phyloP scores from a whole-genome alignment of 768 basidiomycete species.

The Macrolepiota dolichaula region DNA sequence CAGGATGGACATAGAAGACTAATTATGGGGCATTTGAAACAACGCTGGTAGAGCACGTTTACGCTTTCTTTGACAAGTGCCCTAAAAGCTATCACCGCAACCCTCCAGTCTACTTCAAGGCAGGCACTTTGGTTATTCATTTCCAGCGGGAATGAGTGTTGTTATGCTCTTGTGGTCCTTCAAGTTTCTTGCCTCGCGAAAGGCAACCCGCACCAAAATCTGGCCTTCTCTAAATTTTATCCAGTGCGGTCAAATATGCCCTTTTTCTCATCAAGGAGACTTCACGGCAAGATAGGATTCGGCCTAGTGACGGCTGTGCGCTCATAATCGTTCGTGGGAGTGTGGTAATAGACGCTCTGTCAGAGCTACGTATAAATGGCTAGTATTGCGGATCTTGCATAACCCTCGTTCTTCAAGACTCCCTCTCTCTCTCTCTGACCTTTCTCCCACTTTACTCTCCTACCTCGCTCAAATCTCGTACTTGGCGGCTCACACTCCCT shows the following conservation, averaged over 20 bases:
- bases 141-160: neutral
- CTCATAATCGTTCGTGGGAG: neutral
- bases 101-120: neutral
- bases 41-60: too few species aligned
- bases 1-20: too few species aligned
- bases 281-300: neutral
- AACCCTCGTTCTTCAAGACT: neutral
- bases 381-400: neutral
- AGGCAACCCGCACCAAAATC: neutral
- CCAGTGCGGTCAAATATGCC: neutral
- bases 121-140: neutral
- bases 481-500: neutral
- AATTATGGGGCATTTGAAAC: too few species aligned
- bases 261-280: neutral
- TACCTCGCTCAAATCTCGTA: neutral
- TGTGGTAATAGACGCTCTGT: neutral
- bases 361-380: neutral
- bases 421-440: neutral
- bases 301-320: neutral
- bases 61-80: neutral
- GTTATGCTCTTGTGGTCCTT: neutral
- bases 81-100: neutral
- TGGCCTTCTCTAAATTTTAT: neutral
- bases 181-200: neutral
- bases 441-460: neutral